Base-by-base conservation (phyloP, 2,329 filamentous ascomycete genomes). In the Hirsutella minnesotensis region DNA sequence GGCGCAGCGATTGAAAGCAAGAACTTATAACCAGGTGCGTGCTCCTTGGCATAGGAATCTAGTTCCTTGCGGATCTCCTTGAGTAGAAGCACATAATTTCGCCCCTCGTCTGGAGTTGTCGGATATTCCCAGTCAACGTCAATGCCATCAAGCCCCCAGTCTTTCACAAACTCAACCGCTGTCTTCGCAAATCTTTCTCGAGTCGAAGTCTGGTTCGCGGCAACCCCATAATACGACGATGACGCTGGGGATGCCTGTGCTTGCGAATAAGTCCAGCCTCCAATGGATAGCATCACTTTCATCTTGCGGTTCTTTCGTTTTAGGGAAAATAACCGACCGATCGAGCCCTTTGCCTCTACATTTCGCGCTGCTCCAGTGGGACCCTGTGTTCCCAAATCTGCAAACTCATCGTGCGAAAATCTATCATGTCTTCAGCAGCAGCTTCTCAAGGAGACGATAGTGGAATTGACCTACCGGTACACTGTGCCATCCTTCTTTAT, bases 221-320 rank as follows among this genome's bases (percentile, higher is more conserved):
- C 80, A 2, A 68, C 66, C 1, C 83, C 69, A 56, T 94, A 90
- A 59, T 86, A 86, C 51, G 72, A 66, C 2, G n/a, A n/a, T n/a
- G n/a, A n/a, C n/a, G n/a, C n/a, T n/a, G n/a, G n/a, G n/a, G n/a
- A n/a, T n/a, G n/a, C n/a, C n/a, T n/a, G n/a, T n/a, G n/a, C n/a
- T n/a, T n/a, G n/a, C n/a, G 83, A 87, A 62, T 86, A 92, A 0
- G 84, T 88, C 83, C 83, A 94, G 22, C 88, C 87, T 39, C 88
- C 88, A 49, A 95, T 86, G 38, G 78, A 85, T 4, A 94, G 72
- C 19, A 94, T 68, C 1, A 83, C 71, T 57, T 94, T 94, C 42
- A 94, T 61, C 38, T 86, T 75, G 15, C 86, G 79, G 59, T 94
- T 81, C 44, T 70, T 61, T 59, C 89, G 80, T 65, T 94, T 94